Percentiles rank a stretch among this genome's conserved stretches.
These are phyloP conservation scores for Tirmania nivea DNA, from an alignment of 495 filamentous ascomycete genomes.

Conservation along the genomic window DNA sequence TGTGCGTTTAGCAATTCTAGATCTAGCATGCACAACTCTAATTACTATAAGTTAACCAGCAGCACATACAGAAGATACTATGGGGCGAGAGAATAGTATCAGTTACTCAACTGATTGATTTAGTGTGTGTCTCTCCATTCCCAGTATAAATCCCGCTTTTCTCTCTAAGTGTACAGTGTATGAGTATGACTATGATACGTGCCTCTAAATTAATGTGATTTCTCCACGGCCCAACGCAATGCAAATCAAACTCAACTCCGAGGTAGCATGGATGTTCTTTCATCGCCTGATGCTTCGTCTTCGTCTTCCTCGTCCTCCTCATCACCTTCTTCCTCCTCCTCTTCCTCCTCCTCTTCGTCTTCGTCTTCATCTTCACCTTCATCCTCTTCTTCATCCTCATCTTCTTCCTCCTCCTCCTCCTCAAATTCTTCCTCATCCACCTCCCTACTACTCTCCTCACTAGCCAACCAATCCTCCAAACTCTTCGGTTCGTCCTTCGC, in stretches of 20 bases:
- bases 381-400: constrained; percentile 22
- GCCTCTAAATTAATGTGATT: not conserved
- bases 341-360: not conserved
- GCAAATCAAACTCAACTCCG: not conserved
- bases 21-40: no score
- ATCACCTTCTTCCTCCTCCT: constrained; percentile 7
- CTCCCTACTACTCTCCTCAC: constrained; percentile 9
- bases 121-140: no score
- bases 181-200: not conserved
- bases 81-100: no score
- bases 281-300: not conserved
- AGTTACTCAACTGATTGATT: no score
- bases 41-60: no score
- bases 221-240: not conserved
- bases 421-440: constrained; percentile 10
- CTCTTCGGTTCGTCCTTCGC: constrained; percentile 37
- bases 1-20: no score
- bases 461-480: constrained; percentile 70
- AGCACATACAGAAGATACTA: no score
- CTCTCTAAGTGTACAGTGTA: not conserved
- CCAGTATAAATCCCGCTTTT: no score
- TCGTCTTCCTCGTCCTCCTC: not conserved
- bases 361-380: not conserved
- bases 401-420: constrained; percentile 33
- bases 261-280: not conserved